Evolutionary conservation across 768 basidiomycete species (phyloP).

Genomic region (Pleurotus djamor): DNA sequence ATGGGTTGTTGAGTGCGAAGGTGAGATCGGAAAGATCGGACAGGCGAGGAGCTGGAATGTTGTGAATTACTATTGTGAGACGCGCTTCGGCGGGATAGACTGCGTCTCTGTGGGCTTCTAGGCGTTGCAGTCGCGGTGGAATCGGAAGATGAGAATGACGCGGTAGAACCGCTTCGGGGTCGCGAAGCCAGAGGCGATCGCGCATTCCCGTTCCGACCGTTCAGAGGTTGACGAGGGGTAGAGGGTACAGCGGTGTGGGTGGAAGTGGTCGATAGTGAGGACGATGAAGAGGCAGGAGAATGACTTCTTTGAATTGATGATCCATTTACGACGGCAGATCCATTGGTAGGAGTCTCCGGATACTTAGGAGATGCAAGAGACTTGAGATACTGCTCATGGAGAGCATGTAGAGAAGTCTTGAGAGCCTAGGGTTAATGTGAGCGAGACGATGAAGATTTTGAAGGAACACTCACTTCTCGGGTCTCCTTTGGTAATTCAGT

Average conservation of each 20-base stretch:
- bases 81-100: constrained; percentile 1
- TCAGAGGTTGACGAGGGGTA: constrained; percentile 30
- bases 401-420: constrained; percentile 35
- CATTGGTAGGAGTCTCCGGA: not conserved
- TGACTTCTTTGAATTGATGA: constrained; percentile 20
- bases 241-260: constrained; percentile 70
- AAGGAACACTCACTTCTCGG: constrained; percentile 45
- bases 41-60: not conserved
- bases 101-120: constrained; percentile 12
- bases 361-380: constrained; percentile 21
- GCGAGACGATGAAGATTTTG: constrained; percentile 1
- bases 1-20: constrained; percentile 16
- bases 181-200: constrained; percentile 13
- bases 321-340: constrained; percentile 8
- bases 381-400: constrained; percentile 35
- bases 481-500: constrained; percentile 49
- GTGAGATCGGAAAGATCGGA: constrained; percentile 15
- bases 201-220: constrained; percentile 15
- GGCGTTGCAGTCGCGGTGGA: constrained; percentile 37
- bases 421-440: constrained; percentile 28
- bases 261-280: constrained; percentile 70
- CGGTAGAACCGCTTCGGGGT: constrained; percentile 16
- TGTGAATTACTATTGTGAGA: constrained; percentile 3
- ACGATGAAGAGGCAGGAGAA: constrained; percentile 57
- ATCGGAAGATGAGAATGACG: constrained; percentile 32